Evolutionary conservation across 208 protist species (phyloP).

Genomic region (Trypanosoma theileri): DNA sequence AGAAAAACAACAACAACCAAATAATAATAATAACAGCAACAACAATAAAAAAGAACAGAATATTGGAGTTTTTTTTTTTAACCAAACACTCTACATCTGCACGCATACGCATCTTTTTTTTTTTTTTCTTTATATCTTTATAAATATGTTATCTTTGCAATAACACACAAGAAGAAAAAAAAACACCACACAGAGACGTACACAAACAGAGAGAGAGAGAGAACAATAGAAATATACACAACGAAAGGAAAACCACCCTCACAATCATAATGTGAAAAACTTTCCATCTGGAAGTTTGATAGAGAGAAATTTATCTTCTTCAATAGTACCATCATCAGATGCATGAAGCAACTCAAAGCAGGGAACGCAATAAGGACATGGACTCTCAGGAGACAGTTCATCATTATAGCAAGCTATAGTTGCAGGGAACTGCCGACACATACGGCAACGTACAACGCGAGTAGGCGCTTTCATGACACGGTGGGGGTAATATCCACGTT

Average conservation of each 20-base stretch:
- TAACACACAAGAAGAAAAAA: too few species aligned
- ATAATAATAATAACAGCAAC: neutral
- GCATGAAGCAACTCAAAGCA: conserved; percentile 75
- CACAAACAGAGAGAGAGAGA: neutral
- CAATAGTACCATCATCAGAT: conserved; percentile 41
- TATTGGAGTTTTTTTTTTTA: too few species aligned
- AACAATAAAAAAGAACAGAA: too few species aligned
- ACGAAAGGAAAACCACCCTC: neutral
- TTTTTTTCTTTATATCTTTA: too few species aligned
- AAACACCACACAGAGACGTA: too few species aligned
- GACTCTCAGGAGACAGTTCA: conserved; percentile 40
- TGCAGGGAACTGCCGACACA: conserved; percentile 63
- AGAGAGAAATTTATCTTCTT: conserved; percentile 12
- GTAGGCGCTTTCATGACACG: conserved; percentile 43
- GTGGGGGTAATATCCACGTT: conserved; percentile 48
- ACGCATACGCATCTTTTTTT: too few species aligned
- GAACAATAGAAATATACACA: conserved; percentile 12
- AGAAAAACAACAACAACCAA: neutral
- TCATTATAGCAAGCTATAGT: conserved; percentile 63
- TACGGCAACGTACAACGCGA: conserved; percentile 44
- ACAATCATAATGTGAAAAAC: conserved; percentile 14
- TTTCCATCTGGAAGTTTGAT: conserved; percentile 30
- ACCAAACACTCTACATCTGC: too few species aligned
- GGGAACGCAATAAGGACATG: conserved; percentile 67
- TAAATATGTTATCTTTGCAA: too few species aligned